Evolutionary conservation across 805 yeast species (phyloP).

Genomic region (Ascoidea tarda): DNA sequence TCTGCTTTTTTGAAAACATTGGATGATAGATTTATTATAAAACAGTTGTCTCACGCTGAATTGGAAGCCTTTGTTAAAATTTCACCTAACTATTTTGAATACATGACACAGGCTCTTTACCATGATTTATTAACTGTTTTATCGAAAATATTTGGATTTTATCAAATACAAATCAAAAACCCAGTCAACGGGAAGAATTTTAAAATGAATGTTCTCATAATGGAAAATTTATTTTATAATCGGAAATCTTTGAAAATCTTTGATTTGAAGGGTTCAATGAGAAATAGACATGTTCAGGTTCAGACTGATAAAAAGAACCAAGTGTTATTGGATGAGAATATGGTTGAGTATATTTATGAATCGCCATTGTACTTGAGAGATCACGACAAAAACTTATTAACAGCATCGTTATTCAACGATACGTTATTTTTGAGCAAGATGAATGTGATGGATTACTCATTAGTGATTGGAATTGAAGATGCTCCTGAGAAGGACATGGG

Average conservation of each 20-base stretch:
- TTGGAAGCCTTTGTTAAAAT: conserved; percentile 87
- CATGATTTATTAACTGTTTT: conserved; percentile 91
- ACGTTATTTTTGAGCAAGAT: conserved; percentile 86
- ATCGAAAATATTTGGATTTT: conserved; percentile 91
- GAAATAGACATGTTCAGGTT: conserved; percentile 80
- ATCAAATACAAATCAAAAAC: conserved; percentile 81
- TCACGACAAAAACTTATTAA: conserved; percentile 69
- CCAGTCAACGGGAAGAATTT: conserved; percentile 61
- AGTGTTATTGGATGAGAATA: conserved; percentile 88
- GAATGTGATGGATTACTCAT: conserved; percentile 98
- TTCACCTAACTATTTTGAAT: conserved; percentile 94
- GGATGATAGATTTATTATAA: conserved; percentile 80
- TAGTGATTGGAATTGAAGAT: conserved; percentile 80
- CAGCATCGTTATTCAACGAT: conserved; percentile 92
- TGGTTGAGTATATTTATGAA: conserved; percentile 96
- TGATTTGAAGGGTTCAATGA: conserved; percentile 95
- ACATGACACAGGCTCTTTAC: conserved; percentile 88
- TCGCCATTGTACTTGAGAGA: conserved; percentile 90
- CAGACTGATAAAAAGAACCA: conserved; percentile 95
- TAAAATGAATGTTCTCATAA: conserved; percentile 81
- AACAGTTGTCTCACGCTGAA: conserved; percentile 79
- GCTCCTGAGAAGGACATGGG: conserved; percentile 26
- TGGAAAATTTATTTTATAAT: conserved; percentile 90
- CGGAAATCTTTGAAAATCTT: conserved; percentile 73
- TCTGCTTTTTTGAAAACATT: conserved; percentile 85